Evolutionary conservation across 768 basidiomycete genomes (phyloP), one percentile per base, ranked within the genome.

Genomic region (Boletus sp.): DNA sequence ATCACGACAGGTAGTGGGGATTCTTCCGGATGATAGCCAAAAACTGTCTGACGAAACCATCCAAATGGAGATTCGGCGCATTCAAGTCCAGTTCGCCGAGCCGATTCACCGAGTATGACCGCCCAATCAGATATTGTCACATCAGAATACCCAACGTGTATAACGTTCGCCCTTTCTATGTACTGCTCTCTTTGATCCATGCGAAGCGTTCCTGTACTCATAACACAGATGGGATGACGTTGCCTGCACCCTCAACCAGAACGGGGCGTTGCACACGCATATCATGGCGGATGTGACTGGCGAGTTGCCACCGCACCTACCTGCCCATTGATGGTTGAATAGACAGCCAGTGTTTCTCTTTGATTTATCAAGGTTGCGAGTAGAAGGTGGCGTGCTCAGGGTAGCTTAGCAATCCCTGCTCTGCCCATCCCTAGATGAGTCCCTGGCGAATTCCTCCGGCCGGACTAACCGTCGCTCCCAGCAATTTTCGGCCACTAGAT

Each of bases 11-110:
- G 50, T 40, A 52, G 57, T 57, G 12, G 59, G 60, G 58, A 46
- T 70, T 70, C 66, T 64, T 64, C 58, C 56, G 59, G 44, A 37
- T 24, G 24, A 24, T 50, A 47, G 55, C n/a, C 54, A 51, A 55
- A 60, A 62, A 24, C 42, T 3, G 53, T 55, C 58, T 66, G 58
- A 64, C 59, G 66, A 64, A 54, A 68, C 36, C 12, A 24, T 40
- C 57, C 58, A 61, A 68, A 70, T 66, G 68, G 68, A 52, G 66
- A 44, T 66, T 69, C 64, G 53, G 64, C 59, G 64, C 58, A 59
- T 46, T 17, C 52, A 54, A 33, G 50, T 20, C 58, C 36, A 69
- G 65, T 67, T 67, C 60, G 62, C 67, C 63, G 60, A 59, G 32
- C 54, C 57, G 44, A 59, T 55, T 63, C 61, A 60, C 60, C 56